phyloP scores from a whole-genome alignment of 805 yeast genomes.

The Sugiyamaella boreocaroliniensis region DNA sequence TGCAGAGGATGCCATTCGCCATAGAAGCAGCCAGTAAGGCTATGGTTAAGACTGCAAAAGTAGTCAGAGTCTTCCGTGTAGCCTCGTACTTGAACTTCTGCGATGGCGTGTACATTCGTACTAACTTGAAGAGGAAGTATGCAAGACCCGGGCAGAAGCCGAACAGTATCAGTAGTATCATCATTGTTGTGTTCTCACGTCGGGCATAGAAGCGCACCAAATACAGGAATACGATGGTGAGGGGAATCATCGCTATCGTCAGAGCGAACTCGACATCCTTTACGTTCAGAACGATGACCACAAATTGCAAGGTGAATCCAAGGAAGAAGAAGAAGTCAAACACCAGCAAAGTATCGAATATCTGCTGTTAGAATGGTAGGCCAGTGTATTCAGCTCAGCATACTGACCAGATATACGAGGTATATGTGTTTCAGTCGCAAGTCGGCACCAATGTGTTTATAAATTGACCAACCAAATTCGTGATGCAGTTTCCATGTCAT shows the following conservation, averaged over 20 bases:
- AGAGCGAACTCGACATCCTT: constrained; percentile 41
- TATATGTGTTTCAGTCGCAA: constrained; percentile 35
- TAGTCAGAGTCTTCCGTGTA: constrained; percentile 39
- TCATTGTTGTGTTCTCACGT: constrained; percentile 30
- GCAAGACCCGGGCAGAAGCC: constrained; percentile 38
- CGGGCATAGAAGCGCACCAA: constrained; percentile 35
- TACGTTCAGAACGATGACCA: constrained; percentile 38
- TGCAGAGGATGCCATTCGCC: constrained; percentile 24
- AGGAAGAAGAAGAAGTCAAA: constrained; percentile 44
- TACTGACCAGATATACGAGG: constrained; percentile 19
- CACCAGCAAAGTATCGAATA: constrained; percentile 36
- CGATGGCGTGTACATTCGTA: constrained; percentile 39
- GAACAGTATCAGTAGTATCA: constrained; percentile 25
- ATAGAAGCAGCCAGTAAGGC: constrained; percentile 35
- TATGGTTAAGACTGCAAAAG: constrained; percentile 40
- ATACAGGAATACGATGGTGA: constrained; percentile 36
- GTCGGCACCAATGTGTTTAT: constrained; percentile 44
- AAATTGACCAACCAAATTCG: constrained; percentile 43
- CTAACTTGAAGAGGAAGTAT: constrained; percentile 42
- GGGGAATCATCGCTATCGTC: constrained; percentile 41
- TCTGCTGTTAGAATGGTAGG: constrained; percentile 17
- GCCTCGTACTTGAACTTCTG: constrained; percentile 34
- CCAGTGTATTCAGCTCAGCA: not conserved
- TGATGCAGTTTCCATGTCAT: constrained; percentile 33
- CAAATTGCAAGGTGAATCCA: constrained; percentile 45